A percentile compares a stretch with the other conserved stretches of the same genome.
Conservation (phyloP, 805 yeast genomes). For the Candida endomychidarum region DNA sequence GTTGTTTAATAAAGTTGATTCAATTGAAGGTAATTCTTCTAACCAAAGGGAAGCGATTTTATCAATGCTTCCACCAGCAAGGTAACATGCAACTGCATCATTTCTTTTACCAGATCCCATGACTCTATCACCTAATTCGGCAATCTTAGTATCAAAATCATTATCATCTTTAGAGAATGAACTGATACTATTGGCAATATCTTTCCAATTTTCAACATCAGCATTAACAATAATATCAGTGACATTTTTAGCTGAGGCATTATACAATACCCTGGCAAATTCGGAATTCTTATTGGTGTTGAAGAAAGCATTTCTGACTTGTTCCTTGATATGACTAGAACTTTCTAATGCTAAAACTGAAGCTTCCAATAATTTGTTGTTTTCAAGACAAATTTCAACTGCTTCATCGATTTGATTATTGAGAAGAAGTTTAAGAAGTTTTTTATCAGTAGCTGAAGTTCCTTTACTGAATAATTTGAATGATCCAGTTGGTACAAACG, state of each 20-base stretch:
- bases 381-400: slow-evolving; percentile 61
- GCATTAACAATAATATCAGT: slow-evolving; percentile 76
- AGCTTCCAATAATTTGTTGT: slow-evolving; percentile 73
- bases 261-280: slow-evolving; percentile 73
- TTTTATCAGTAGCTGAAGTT: slow-evolving; percentile 44
- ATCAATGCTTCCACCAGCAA: slow-evolving; percentile 79
- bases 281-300: slow-evolving; percentile 51
- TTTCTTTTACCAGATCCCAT: slow-evolving; percentile 50
- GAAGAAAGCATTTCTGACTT: slow-evolving; percentile 74
- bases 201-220: slow-evolving; percentile 79
- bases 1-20: slow-evolving; percentile 41
- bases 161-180: slow-evolving; percentile 50
- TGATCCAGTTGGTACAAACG: slow-evolving; percentile 52
- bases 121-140: slow-evolving; percentile 77
- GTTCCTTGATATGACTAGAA: slow-evolving; percentile 55
- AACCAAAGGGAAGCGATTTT: slow-evolving; percentile 83
- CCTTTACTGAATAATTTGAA: slow-evolving; percentile 42
- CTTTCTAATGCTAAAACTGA: slow-evolving; percentile 68
- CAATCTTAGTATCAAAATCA: slow-evolving; percentile 54
- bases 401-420: slow-evolving; percentile 66
- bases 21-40: slow-evolving; percentile 55
- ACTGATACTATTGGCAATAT: slow-evolving; percentile 67
- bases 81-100: slow-evolving; percentile 73
- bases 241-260: slow-evolving; percentile 53
- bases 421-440: slow-evolving; percentile 45